Evolutionary conservation across 1,284 basidiomycete species (phyloP).

Genomic region (Sporisorium sorghi): DNA sequence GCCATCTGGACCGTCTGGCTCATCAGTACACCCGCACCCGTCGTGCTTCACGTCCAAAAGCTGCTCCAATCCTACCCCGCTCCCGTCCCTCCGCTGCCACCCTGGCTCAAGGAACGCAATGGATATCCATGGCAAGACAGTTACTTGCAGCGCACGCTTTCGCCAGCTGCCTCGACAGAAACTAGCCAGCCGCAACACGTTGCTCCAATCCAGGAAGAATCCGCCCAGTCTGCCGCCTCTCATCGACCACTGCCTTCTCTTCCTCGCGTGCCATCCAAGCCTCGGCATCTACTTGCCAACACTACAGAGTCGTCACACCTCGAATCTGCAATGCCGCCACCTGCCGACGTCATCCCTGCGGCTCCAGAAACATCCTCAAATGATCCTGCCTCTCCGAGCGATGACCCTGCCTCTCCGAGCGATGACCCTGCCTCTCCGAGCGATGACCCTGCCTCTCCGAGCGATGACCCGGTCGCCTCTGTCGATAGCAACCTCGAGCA

Average conservation of each 20-base stretch:
- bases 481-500: neutral
- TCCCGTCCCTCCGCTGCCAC: slow-evolving; percentile 24
- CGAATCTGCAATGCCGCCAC: too few relatives aligned
- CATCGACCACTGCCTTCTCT: slow-evolving; percentile 10
- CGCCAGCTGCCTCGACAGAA: neutral
- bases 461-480: neutral
- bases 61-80: slow-evolving; percentile 39
- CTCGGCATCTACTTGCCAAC: neutral
- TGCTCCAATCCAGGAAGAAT: neutral
- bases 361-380: too few relatives aligned
- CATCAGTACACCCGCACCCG: slow-evolving; percentile 42
- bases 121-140: slow-evolving; percentile 45
- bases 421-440: too few relatives aligned
- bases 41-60: slow-evolving; percentile 35
- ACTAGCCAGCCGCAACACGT: neutral
- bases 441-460: neutral
- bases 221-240: neutral
- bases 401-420: neutral
- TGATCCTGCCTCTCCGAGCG: too few relatives aligned
- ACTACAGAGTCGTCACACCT: neutral
- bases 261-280: neutral
- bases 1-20: slow-evolving; percentile 59
- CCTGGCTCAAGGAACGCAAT: slow-evolving; percentile 31
- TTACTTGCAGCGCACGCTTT: slow-evolving; percentile 11
- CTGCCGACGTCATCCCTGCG: neutral